Evolutionary conservation across 495 filamentous ascomycete genomes (phyloP).

Genomic region (Trichoderma asperelloides): DNA sequence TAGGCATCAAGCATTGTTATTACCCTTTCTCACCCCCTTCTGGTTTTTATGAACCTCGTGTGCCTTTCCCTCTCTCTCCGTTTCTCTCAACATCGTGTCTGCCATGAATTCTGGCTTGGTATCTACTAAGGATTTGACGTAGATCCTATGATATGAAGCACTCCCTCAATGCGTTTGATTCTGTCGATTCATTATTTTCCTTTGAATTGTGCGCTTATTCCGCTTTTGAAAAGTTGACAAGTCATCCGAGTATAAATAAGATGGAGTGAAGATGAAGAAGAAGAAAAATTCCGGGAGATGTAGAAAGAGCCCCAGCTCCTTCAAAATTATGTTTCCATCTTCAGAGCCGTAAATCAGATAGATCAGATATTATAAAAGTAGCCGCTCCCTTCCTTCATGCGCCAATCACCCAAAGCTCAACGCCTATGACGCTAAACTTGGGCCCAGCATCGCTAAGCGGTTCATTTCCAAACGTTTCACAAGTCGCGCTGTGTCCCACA

Average conservation of each 20-base stretch:
- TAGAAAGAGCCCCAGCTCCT: neutral
- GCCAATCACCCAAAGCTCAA: slow-evolving; percentile 86
- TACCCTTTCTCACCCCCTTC: too few species aligned
- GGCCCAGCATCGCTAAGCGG: slow-evolving; percentile 86
- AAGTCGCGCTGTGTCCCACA: slow-evolving; percentile 69
- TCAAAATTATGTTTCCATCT: neutral
- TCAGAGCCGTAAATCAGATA: neutral
- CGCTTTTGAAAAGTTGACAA: neutral
- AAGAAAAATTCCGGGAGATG: neutral
- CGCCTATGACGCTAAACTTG: slow-evolving; percentile 86
- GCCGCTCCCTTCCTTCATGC: slow-evolving; percentile 3
- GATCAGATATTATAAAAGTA: neutral
- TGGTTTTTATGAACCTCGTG: too few species aligned
- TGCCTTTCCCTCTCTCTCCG: neutral
- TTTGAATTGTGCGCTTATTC: too few species aligned
- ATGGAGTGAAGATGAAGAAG: neutral
- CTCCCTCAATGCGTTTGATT: too few species aligned
- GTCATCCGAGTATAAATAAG: neutral
- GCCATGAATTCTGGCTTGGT: neutral
- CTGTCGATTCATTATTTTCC: too few species aligned
- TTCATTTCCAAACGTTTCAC: slow-evolving; percentile 92
- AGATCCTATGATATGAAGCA: neutral
- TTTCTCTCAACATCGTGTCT: neutral
- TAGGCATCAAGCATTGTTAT: neutral
- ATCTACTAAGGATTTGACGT: neutral